Base-by-base conservation (phyloP, 2,329 filamentous ascomycete species). In the Fusarium piperis region DNA sequence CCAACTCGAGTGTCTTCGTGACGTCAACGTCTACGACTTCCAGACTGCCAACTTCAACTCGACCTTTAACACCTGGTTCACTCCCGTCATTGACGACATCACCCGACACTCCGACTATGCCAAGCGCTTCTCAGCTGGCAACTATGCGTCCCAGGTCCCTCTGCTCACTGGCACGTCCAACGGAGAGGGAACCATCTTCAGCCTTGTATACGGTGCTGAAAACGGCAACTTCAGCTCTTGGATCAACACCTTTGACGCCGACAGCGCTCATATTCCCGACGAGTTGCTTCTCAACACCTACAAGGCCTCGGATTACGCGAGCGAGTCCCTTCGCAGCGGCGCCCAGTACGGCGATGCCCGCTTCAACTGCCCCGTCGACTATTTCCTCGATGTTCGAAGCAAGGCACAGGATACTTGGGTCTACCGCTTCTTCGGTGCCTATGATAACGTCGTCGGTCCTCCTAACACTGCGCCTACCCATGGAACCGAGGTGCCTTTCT, bases 271-370 rank as follows among this genome's bases (percentile, higher is more conserved):
- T 20, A 70, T 75, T 10, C 69, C 73, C 0, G 70, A 73, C 2
- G 30, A 44, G 16, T 44, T 53, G 18, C 65, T 75, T 11, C 61
- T 74, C 2, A 18, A 39, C 3, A 73, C 73, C 5, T 75, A 75
- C 46, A 56, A 59, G 20, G 66, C 74, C 3, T 73, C 79, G 2
- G 80, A 83, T 62, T 84, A 70, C 18, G 71, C 75, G 18, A 79
- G 74, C 48, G 81, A 81, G 18, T 80, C 83, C 4, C 78, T 80
- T 12, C 80, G 81, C 68, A 84, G 82, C 64, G 84, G 84, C 16
- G 74, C 76, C 0, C 83, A 85, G 74, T 82, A 82, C 36, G 84
- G 83, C 30, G 84, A 85, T 18, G 84, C 82, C 5, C 83, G 83
- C 12, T 85, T 85, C 77, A 81, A 84, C 71, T 85, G 84, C 67